Conservation (phyloP, 2,329 filamentous ascomycete genomes). For the Thielaviopsis musarum region DNA sequence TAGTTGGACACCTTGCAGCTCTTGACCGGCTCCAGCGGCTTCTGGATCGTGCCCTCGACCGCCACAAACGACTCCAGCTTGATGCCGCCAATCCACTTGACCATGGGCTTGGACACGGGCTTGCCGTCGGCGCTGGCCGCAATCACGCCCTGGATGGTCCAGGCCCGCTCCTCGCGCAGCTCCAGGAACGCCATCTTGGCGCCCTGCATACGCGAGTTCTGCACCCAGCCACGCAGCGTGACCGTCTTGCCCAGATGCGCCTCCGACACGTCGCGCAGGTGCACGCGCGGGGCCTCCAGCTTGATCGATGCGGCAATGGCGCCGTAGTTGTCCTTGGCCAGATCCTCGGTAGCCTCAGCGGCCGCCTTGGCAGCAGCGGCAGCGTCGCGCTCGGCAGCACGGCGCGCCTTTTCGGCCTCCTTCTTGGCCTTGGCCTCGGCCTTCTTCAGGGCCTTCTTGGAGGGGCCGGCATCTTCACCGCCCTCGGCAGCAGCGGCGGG, state of each 20-base stretch:
- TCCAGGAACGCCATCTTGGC: constrained; percentile 88
- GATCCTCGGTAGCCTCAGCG: constrained; percentile 49
- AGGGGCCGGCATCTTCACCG: constrained; percentile 25
- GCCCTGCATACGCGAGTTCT: constrained; percentile 75
- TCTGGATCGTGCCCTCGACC: constrained; percentile 66
- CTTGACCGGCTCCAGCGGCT: constrained; percentile 74
- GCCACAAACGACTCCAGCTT: constrained; percentile 68
- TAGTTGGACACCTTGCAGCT: constrained; percentile 63
- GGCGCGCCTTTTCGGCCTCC: constrained; percentile 61
- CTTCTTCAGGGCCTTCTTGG: constrained; percentile 75
- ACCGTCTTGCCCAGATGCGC: constrained; percentile 52
- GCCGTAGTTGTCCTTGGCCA: constrained; percentile 67
- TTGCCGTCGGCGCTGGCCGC: constrained; percentile 55
- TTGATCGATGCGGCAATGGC: constrained; percentile 42
- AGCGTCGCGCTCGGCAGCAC: constrained; percentile 59
- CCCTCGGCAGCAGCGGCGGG: constrained; percentile 8
- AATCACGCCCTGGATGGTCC: constrained; percentile 70
- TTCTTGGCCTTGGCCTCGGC: constrained; percentile 74
- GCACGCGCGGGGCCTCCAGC: constrained; percentile 37
- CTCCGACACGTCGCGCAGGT: constrained; percentile 48
- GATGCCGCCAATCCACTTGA: constrained; percentile 69
- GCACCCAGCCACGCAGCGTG: constrained; percentile 62
- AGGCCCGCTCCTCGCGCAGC: constrained; percentile 56
- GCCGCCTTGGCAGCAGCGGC: constrained; percentile 50
- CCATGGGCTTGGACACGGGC: constrained; percentile 67